A percentile compares a stretch with the other conserved stretches of the same genome.
Conservation (phyloP, 2,329 filamentous ascomycete genomes). For the Cyphellophora attinorum region DNA sequence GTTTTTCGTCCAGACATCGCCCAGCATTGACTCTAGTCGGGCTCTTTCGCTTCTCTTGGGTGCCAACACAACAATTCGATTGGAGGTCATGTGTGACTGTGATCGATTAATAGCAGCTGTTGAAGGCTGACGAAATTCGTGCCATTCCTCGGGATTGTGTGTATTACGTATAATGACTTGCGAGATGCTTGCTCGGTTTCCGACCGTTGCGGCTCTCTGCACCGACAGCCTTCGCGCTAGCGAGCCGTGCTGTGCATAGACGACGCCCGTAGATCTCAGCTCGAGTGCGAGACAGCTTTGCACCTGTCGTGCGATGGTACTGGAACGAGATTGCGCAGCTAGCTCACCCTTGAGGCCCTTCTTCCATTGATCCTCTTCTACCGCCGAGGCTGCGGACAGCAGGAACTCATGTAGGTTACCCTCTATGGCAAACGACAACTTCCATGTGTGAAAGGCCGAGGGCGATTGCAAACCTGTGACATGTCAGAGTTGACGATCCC, state of each 20-base stretch:
- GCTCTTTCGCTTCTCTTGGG: constrained; percentile 67
- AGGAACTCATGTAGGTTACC: constrained; percentile 75
- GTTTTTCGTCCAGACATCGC: constrained; percentile 78
- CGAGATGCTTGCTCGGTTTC: constrained; percentile 55
- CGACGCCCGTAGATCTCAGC: constrained; percentile 63
- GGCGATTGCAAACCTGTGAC: constrained; percentile 74
- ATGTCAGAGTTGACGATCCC: constrained; percentile 23
- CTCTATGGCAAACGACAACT: constrained; percentile 70
- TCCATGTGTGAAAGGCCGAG: constrained; percentile 82
- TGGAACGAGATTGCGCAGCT: constrained; percentile 1
- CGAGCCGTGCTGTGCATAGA: constrained; percentile 60
- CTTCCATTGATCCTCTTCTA: constrained; percentile 75
- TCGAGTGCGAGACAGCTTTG: constrained; percentile 59
- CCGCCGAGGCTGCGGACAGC: constrained; percentile 72
- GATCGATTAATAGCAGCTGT: constrained; percentile 56
- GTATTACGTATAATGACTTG: constrained; percentile 86
- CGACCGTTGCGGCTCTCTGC: constrained; percentile 66
- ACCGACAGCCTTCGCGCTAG: constrained; percentile 54
- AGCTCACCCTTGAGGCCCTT: constrained; percentile 48
- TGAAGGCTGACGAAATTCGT: constrained; percentile 28
- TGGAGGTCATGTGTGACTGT: constrained; percentile 66
- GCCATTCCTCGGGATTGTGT: constrained; percentile 51
- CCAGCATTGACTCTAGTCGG: constrained; percentile 62
- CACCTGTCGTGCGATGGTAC: constrained; percentile 25
- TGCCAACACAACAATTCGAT: constrained; percentile 59